Percentiles rank a stretch among this genome's conserved stretches.
Evolutionary conservation across 2,329 filamentous ascomycete species (phyloP).

Genomic region (Colletotrichum sp.): DNA sequence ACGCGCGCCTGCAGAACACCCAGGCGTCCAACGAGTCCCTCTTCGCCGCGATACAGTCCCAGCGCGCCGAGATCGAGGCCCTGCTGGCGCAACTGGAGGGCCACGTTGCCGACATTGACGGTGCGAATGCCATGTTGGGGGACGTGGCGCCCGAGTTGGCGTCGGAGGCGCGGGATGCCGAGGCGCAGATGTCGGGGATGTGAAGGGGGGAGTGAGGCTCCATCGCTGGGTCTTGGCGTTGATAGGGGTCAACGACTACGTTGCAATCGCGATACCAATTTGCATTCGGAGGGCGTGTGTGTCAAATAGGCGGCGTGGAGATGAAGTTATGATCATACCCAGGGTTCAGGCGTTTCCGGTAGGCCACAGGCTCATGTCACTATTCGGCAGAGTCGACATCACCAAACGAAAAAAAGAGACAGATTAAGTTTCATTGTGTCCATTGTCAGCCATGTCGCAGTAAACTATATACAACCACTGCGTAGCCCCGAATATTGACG

Average conservation of each 20-base stretch:
- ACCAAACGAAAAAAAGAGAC: neutral
- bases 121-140: constrained; percentile 54
- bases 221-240: neutral
- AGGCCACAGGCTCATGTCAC: neutral
- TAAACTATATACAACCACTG: neutral
- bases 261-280: neutral
- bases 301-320: neutral
- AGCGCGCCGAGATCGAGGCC: constrained; percentile 59
- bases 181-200: constrained; percentile 41
- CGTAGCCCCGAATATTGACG: neutral
- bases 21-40: constrained; percentile 62
- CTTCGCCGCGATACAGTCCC: constrained; percentile 53
- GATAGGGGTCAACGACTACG: neutral
- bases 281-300: neutral
- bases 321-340: neutral
- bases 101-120: constrained; percentile 58
- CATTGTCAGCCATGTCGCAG: neutral
- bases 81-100: constrained; percentile 56
- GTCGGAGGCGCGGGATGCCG: constrained; percentile 51
- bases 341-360: neutral
- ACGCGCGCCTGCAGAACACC: constrained; percentile 59
- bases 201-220: neutral
- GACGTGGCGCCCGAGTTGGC: constrained; percentile 53
- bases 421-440: neutral
- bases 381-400: neutral